Percentiles rank a stretch among this genome's conserved stretches.
phyloP scores from a whole-genome alignment of 2,329 filamentous ascomycete species.

The Zasmidium citrigriseum region DNA sequence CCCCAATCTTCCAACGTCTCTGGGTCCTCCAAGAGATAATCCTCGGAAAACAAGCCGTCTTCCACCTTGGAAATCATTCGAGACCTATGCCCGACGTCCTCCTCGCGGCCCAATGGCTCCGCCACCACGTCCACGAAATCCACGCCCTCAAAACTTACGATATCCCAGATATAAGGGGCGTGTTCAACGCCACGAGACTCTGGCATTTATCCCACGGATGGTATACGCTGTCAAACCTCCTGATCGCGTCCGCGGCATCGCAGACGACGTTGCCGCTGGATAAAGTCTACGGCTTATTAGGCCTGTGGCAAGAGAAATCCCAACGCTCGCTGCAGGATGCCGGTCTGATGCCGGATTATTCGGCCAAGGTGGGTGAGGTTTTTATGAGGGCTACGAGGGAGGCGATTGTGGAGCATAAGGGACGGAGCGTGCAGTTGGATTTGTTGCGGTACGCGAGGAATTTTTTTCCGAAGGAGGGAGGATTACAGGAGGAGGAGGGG shows the following conservation, averaged over 20 bases:
- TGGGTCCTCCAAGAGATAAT: conserved; percentile 15
- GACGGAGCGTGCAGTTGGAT: not conserved
- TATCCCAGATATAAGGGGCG: too few species aligned
- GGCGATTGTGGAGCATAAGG: not conserved
- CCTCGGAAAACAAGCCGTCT: conserved; percentile 1
- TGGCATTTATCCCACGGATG: not conserved
- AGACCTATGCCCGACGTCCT: conserved; percentile 2
- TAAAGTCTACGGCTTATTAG: conserved; percentile 17
- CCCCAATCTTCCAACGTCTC: conserved; percentile 3
- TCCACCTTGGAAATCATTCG: not conserved
- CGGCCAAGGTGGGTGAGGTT: not conserved
- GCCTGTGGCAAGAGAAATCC: conserved; percentile 1
- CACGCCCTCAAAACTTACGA: not conserved
- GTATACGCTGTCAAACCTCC: not conserved
- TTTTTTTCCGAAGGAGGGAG: not conserved
- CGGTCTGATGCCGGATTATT: conserved; percentile 4
- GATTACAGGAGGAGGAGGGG: not conserved
- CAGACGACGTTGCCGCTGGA: conserved; percentile 3
- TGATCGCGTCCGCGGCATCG: not conserved
- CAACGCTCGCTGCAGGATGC: not conserved
- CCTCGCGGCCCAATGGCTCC: conserved; percentile 10
- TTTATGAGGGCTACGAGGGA: conserved; percentile 5
- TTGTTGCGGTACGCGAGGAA: not conserved
- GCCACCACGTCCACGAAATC: not conserved
- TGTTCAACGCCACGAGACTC: conserved; percentile 4